These are phyloP conservation scores for Rhizopogon rudus DNA, from an alignment of 768 basidiomycete species.

Conservation along the genomic window DNA sequence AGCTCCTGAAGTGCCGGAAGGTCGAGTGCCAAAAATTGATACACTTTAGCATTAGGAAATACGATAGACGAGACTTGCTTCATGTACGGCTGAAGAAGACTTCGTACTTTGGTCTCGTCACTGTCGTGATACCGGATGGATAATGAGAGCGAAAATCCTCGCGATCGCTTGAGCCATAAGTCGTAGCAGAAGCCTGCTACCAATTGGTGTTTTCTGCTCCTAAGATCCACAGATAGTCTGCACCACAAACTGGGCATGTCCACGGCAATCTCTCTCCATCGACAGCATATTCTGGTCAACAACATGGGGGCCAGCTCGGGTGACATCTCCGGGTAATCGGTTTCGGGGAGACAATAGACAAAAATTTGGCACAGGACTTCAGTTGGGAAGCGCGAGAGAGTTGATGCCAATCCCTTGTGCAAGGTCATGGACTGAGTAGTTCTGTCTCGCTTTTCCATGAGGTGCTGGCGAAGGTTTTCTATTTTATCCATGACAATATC, in stretches of 20 bases:
- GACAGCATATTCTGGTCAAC: conserved; percentile 19
- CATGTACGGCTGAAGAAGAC: conserved; percentile 14
- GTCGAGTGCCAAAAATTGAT: conserved; percentile 11
- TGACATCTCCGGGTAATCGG: conserved; percentile 20
- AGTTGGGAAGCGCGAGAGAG: too few relatives aligned
- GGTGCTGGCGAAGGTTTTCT: conserved; percentile 1
- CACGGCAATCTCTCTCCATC: conserved; percentile 25
- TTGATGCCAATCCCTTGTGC: conserved; percentile 15
- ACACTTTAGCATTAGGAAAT: conserved; percentile 8
- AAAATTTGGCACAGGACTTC: too few relatives aligned
- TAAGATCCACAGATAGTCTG: conserved; percentile 24
- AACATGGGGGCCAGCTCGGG: conserved; percentile 28
- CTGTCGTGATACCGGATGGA: conserved; percentile 11
- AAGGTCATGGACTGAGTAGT: conserved; percentile 10
- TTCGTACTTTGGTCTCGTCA: neutral
- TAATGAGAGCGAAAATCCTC: conserved; percentile 12
- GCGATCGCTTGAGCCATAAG: conserved; percentile 5
- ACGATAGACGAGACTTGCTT: conserved; percentile 7
- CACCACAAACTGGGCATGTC: conserved; percentile 44
- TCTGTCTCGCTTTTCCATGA: conserved; percentile 8
- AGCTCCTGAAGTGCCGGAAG: conserved; percentile 14
- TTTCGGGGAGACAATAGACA: conserved; percentile 2
- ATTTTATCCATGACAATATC: conserved; percentile 11
- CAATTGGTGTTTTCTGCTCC: neutral
- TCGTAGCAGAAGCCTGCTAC: conserved; percentile 11